Conservation (phyloP, 75 land plant species). For the Cryptomeria japonica region DNA sequence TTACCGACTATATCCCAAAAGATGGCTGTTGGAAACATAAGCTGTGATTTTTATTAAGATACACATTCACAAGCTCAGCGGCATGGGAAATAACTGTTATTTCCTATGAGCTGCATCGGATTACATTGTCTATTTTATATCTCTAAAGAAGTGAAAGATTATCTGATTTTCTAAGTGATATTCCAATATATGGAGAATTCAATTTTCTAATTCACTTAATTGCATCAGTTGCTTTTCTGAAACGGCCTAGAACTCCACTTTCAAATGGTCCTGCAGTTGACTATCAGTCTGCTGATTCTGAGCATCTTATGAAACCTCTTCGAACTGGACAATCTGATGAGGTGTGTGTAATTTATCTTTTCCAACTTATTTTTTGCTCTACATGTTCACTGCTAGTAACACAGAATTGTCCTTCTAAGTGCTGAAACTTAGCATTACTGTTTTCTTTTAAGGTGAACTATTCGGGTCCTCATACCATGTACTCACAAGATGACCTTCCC, state of each 20-base stretch:
- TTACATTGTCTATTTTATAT: not conserved
- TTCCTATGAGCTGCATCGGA: not conserved
- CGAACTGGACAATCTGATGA: conserved; percentile 79
- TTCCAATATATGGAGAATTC: not conserved
- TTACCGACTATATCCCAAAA: not conserved
- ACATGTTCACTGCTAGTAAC: not conserved
- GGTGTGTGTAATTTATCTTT: conserved; percentile 25
- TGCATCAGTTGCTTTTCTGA: conserved; percentile 64
- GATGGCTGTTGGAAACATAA: not conserved
- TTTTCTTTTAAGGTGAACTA: conserved; percentile 34
- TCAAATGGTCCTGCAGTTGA: conserved; percentile 60
- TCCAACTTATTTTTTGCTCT: not conserved
- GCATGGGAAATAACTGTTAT: not conserved
- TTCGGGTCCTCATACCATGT: conserved; percentile 39
- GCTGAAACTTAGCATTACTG: conserved; percentile 8
- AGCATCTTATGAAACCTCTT: conserved; percentile 76
- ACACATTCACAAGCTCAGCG: not conserved
- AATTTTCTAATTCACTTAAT: not conserved
- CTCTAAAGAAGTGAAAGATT: not conserved
- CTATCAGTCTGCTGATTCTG: conserved; percentile 89
- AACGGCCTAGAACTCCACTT: conserved; percentile 76
- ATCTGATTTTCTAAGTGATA: not conserved
- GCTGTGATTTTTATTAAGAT: not conserved
- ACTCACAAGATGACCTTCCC: conserved; percentile 73
- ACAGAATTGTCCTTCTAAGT: not conserved